Evolutionary conservation across 495 filamentous ascomycete species (phyloP), one percentile per base, ranked within the genome.

Genomic region (Lasiosphaeria ovina): DNA sequence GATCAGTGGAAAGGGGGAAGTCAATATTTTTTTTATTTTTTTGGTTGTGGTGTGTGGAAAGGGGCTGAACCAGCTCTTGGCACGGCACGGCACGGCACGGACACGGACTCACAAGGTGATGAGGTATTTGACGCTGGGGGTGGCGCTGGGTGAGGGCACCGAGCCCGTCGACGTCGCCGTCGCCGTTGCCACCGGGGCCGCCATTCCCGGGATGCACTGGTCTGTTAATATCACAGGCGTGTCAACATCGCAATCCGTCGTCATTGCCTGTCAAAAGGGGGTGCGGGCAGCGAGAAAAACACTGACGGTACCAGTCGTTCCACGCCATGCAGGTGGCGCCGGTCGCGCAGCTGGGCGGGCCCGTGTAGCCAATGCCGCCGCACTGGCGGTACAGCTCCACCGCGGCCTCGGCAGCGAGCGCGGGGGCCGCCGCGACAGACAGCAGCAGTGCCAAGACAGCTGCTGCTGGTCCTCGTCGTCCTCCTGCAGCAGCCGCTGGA

Each of bases 21-120:
- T 59, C 42, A 57, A 58, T 16, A 11, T 36, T 55, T 9, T n/a
- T 6, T 36, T 54, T n/a, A n/a, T 5, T 35, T 31, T 14, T 8
- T 4, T 16, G 8, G 51, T 47, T 47, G 44, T 47, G 12, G 2
- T 5, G 44, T 24, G 24, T 24, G 24, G 24, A 24, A 24, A 24
- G 24, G 2, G 24, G 24, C 24, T 24, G 24, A 24, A 24, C 24
- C 24, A 24, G 24, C 24, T 24, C 24, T 24, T 2, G 24, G 24
- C 24, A 24, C 24, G 24, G 24, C 24, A 24, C 24, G 24, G 2
- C 24, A 24, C 24, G 24, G 24, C 24, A 24, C 11, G 16, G 8
- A 53, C 35, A 16, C 16, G 50, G 44, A 51, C 62, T 42, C 53
- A 72, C 69, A 75, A 75, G 47, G 65, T 66, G 59, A 75, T 69